A percentile compares a stretch with the other conserved stretches of the same genome.
phyloP scores from a whole-genome alignment of 2,329 filamentous ascomycete species.

The Sporothrix dimorphospora region DNA sequence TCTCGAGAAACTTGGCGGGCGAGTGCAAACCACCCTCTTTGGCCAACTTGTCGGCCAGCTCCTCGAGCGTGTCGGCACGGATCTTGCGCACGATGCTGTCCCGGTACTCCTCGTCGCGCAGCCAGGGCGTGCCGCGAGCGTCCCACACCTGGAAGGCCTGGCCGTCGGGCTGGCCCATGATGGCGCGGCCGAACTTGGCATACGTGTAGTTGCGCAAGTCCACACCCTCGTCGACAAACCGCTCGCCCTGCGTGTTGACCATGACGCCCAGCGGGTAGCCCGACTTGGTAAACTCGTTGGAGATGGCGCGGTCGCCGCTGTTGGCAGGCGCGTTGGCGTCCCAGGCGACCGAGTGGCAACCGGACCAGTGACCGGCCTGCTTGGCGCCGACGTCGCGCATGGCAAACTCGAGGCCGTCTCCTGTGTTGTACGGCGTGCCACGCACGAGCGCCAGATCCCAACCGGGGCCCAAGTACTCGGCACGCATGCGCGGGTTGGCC shows the following conservation, averaged over 20 bases:
- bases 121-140: slow-evolving; percentile 51
- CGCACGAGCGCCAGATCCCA: slow-evolving; percentile 67
- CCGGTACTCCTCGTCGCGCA: slow-evolving; percentile 65
- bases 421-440: slow-evolving; percentile 67
- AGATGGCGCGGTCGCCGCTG: slow-evolving; percentile 59
- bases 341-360: slow-evolving; percentile 68
- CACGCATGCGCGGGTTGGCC: slow-evolving; percentile 59
- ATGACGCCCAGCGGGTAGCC: slow-evolving; percentile 70
- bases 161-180: slow-evolving; percentile 60
- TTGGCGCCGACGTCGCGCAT: slow-evolving; percentile 55
- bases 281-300: slow-evolving; percentile 70
- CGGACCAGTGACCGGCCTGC: slow-evolving; percentile 62
- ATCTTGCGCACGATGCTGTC: slow-evolving; percentile 60
- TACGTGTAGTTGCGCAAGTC: slow-evolving; percentile 71
- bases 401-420: slow-evolving; percentile 59
- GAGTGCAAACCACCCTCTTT: slow-evolving; percentile 52
- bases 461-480: slow-evolving; percentile 57
- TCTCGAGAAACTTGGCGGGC: slow-evolving; percentile 52
- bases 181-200: slow-evolving; percentile 65
- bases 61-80: slow-evolving; percentile 53
- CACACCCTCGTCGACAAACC: slow-evolving; percentile 69
- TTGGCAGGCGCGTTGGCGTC: slow-evolving; percentile 62
- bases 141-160: slow-evolving; percentile 70
- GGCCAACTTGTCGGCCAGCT: slow-evolving; percentile 56
- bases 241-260: slow-evolving; percentile 59